Percentiles rank a stretch among this genome's conserved stretches.
Evolutionary conservation across 1,139 yeast species (phyloP).

Genomic region (Hyphopichia pseudoburtonii): DNA sequence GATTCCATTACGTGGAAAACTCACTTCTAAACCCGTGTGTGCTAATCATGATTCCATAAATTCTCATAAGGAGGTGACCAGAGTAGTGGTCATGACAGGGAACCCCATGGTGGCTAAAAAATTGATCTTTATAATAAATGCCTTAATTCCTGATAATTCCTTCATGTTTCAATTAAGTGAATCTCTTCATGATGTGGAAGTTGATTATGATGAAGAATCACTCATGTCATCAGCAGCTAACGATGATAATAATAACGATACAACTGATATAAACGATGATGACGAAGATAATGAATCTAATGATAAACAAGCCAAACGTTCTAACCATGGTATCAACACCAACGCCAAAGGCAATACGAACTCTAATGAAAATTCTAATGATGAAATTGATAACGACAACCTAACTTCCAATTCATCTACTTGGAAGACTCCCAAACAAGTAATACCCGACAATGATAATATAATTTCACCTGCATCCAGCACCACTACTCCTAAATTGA

Average conservation of each 20-base stretch:
- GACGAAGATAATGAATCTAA: neutral
- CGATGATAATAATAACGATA: constrained; percentile 2
- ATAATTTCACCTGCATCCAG: neutral
- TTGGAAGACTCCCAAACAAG: neutral
- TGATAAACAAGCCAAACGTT: neutral
- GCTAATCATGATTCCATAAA: constrained; percentile 12
- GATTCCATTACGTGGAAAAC: constrained; percentile 36
- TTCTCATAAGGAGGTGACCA: constrained; percentile 31
- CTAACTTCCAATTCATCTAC: too few relatives aligned
- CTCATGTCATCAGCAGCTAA: neutral
- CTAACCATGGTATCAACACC: neutral
- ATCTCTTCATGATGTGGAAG: neutral
- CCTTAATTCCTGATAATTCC: constrained; percentile 36
- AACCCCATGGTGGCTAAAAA: constrained; percentile 64
- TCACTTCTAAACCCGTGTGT: constrained; percentile 34
- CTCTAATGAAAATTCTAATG: neutral
- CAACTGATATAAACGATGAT: neutral
- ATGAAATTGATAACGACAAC: neutral
- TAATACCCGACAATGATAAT: neutral
- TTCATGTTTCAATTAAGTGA: constrained; percentile 4
- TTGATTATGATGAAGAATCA: neutral
- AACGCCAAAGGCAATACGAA: neutral
- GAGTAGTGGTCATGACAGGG: constrained; percentile 59
- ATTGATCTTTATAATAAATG: constrained; percentile 54
- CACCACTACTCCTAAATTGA: neutral